Percentiles rank a stretch among this genome's conserved stretches.
Evolutionary conservation across 1,284 basidiomycete species (phyloP).

Genomic region (Austroboletus novae-zelandiae): DNA sequence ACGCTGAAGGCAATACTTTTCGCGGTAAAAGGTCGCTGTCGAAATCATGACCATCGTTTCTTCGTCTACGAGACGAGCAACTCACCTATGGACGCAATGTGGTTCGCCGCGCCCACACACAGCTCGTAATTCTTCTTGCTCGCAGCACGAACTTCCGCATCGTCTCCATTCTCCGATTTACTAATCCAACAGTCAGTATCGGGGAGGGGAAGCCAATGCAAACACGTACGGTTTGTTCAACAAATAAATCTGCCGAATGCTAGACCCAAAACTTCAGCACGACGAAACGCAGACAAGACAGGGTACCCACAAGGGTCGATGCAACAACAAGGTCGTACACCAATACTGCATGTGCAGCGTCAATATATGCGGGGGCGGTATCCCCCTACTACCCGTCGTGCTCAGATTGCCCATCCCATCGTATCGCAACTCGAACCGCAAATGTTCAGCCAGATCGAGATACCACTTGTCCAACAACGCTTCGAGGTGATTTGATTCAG

Average conservation of each 20-base stretch:
- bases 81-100: constrained; percentile 73
- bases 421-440: constrained; percentile 58
- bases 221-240: constrained; percentile 30
- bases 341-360: constrained; percentile 86
- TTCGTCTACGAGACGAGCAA: background rate
- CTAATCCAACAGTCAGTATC: constrained; percentile 9
- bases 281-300: background rate
- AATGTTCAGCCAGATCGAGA: constrained; percentile 66
- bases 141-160: constrained; percentile 49
- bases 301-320: constrained; percentile 68
- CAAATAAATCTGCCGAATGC: constrained; percentile 27
- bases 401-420: constrained; percentile 25
- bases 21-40: constrained; percentile 56
- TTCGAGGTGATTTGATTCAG: constrained; percentile 61
- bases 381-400: constrained; percentile 30
- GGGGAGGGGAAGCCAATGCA: background rate
- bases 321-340: constrained; percentile 75
- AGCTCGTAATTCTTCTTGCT: constrained; percentile 68
- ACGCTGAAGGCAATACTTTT: constrained; percentile 61
- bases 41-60: background rate
- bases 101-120: constrained; percentile 74
- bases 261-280: constrained; percentile 1
- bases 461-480: constrained; percentile 76
- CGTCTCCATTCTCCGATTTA: constrained; percentile 40
- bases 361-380: constrained; percentile 62